These are phyloP conservation scores for Castanospermum australe DNA, from an alignment of 306 rosid species.

Conservation along the genomic window DNA sequence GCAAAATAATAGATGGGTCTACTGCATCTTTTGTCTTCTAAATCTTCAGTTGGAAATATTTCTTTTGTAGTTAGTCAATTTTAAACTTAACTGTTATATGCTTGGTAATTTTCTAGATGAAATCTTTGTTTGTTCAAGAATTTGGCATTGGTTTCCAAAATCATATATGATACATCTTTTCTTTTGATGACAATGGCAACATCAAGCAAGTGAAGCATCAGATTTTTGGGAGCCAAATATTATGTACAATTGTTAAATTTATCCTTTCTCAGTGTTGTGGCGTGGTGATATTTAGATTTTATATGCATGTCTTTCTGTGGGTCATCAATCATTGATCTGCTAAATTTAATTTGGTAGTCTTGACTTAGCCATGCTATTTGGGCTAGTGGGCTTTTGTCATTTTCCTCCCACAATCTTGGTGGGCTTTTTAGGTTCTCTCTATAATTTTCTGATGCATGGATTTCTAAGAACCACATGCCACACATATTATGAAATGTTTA, in stretches of 20 bases:
- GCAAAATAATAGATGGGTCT: neutral
- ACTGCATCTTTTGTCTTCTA: neutral
- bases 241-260: neutral
- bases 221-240: neutral
- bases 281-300: neutral
- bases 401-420: neutral
- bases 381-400: neutral
- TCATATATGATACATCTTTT: neutral
- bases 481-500: neutral
- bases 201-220: neutral
- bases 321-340: neutral
- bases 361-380: neutral
- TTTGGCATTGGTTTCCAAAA: neutral
- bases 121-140: conserved; percentile 1
- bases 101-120: neutral
- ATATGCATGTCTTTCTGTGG: neutral
- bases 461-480: neutral
- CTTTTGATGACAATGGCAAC: neutral
- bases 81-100: neutral
- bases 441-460: neutral
- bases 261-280: neutral
- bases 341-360: neutral
- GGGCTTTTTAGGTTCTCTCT: conserved; percentile 1
- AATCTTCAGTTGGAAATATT: neutral
- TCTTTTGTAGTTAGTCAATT: neutral